A percentile compares a stretch with the other conserved stretches of the same genome.
These are phyloP conservation scores for Colletotrichum neosansevieriae DNA, from an alignment of 2,329 filamentous ascomycete genomes.

Conservation along the genomic window DNA sequence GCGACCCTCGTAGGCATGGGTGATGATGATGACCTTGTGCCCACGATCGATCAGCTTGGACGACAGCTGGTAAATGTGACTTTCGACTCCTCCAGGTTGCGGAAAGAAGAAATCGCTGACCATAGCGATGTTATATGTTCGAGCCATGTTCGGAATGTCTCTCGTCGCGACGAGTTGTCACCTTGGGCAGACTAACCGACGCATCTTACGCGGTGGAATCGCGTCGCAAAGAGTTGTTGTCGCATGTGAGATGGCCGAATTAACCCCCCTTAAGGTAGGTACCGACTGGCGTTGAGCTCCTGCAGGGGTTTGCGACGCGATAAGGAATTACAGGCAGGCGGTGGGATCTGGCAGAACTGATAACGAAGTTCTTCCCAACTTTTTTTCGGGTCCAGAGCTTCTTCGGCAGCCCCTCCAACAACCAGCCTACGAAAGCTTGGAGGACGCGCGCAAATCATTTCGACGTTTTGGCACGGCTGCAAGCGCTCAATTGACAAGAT, in stretches of 20 bases:
- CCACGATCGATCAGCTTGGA: conserved; percentile 97
- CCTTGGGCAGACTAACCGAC: background rate
- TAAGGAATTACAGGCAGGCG: conserved; percentile 47
- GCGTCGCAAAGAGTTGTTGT: background rate
- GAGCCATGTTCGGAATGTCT: conserved; percentile 42
- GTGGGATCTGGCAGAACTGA: conserved; percentile 53
- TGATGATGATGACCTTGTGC: conserved; percentile 98
- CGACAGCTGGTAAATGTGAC: conserved; percentile 97
- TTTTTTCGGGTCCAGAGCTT: conserved; percentile 46
- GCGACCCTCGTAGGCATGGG: conserved; percentile 91
- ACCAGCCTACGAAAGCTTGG: background rate
- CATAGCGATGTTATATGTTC: conserved; percentile 83
- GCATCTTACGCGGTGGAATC: conserved; percentile 16
- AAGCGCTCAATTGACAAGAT: conserved; percentile 30
- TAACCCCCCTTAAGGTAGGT: too few species aligned
- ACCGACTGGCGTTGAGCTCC: conserved; percentile 5
- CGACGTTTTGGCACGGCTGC: background rate
- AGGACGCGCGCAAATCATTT: background rate
- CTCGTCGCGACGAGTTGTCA: conserved; percentile 26
- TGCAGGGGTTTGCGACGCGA: conserved; percentile 30
- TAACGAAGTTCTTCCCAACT: conserved; percentile 51
- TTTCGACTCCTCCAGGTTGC: conserved; percentile 95
- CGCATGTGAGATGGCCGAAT: background rate
- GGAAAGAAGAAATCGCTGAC: conserved; percentile 99
- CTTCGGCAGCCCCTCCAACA: conserved; percentile 34